A percentile compares a stretch with the other conserved stretches of the same genome.
Conservation (phyloP, 345 rosid species). For the Ricinus communis region DNA sequence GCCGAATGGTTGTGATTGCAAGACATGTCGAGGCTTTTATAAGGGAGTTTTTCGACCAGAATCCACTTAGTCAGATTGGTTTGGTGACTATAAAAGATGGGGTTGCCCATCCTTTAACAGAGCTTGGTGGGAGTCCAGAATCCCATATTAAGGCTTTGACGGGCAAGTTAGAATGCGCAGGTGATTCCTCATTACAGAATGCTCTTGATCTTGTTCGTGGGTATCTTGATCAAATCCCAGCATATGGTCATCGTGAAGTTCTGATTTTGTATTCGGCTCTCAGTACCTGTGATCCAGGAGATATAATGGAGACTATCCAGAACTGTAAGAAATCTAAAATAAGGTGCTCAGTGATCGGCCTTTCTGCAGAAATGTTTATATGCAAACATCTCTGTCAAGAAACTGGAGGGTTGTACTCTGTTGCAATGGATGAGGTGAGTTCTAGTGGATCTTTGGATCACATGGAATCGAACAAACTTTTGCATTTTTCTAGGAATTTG, state of each 20-base stretch:
- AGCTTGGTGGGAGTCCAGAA: constrained; percentile 97
- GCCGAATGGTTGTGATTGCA: constrained; percentile 70
- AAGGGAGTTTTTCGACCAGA: constrained; percentile 91
- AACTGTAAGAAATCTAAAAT: constrained; percentile 78
- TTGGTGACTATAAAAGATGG: constrained; percentile 77
- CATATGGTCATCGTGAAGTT: constrained; percentile 92
- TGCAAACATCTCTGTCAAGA: constrained; percentile 93
- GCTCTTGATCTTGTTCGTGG: constrained; percentile 70
- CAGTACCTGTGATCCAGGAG: constrained; percentile 91
- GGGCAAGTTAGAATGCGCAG: constrained; percentile 76
- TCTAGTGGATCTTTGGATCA: constrained; percentile 7
- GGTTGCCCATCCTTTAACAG: constrained; percentile 70
- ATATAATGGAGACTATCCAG: constrained; percentile 76
- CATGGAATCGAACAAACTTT: background rate
- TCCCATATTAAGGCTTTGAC: constrained; percentile 78
- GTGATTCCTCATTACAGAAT: constrained; percentile 88
- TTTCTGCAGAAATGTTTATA: constrained; percentile 83
- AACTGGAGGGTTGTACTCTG: constrained; percentile 78
- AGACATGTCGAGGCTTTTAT: constrained; percentile 76
- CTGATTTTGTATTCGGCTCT: constrained; percentile 76
- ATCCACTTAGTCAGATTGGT: constrained; percentile 87
- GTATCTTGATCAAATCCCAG: constrained; percentile 73
- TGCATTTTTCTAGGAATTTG: background rate
- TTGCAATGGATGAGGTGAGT: constrained; percentile 86
- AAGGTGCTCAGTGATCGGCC: constrained; percentile 90